These are phyloP conservation scores for Pecoramyces ruminantium DNA, from an alignment of 192 early-diverging fungal species.

Conservation along the genomic window DNA sequence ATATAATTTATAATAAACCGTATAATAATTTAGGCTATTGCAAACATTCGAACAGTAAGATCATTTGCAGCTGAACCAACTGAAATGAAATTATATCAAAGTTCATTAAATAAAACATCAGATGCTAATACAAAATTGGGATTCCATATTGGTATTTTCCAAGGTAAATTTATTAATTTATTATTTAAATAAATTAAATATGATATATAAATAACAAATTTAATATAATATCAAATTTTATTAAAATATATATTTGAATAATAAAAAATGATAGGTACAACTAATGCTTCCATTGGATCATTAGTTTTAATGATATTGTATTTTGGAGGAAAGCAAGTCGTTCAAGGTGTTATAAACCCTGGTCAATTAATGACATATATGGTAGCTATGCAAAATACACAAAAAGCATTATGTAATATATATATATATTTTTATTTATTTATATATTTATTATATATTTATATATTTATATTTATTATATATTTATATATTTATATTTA, in stretches of 20 bases:
- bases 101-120: background rate
- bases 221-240: too few relatives aligned
- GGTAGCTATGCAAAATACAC: background rate
- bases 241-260: too few relatives aligned
- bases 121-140: background rate
- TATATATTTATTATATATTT: too few relatives aligned
- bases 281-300: background rate
- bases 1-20: too few relatives aligned
- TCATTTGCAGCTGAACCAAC: background rate
- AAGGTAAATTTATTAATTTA: too few relatives aligned
- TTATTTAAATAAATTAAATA: too few relatives aligned
- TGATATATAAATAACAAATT: too few relatives aligned
- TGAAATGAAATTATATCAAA: background rate
- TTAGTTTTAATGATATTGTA: background rate
- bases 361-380: background rate
- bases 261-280: too few relatives aligned
- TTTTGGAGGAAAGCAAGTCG: background rate
- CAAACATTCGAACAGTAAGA: background rate
- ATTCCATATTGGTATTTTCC: background rate
- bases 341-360: background rate
- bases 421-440: too few relatives aligned
- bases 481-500: too few relatives aligned
- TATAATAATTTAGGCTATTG: background rate
- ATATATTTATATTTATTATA: background rate
- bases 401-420: background rate